Conservation (phyloP, 1,284 basidiomycete species). For the Irpex rosettiformis region DNA sequence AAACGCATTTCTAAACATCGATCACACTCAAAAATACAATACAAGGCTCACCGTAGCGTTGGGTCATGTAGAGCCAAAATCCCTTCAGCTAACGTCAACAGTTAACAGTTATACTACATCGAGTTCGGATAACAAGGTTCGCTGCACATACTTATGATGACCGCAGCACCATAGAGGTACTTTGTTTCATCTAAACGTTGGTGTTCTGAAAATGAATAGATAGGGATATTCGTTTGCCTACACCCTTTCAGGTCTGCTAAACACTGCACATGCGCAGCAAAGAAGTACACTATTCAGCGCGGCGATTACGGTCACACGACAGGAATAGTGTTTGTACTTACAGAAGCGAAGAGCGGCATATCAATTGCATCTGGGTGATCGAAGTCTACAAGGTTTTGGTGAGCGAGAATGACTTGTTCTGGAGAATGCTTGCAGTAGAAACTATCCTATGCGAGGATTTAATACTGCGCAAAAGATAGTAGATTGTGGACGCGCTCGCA, state of each 20-base stretch:
- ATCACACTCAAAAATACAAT: too few relatives aligned
- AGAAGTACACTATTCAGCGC: background rate
- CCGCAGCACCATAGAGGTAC: conserved; percentile 94
- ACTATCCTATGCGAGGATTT: conserved; percentile 62
- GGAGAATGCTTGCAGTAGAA: conserved; percentile 85
- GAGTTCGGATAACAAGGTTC: background rate
- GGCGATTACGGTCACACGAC: conserved; percentile 1
- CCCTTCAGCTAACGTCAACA: conserved; percentile 70
- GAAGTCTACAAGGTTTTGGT: conserved; percentile 86
- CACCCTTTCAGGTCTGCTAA: conserved; percentile 82
- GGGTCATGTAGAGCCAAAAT: conserved; percentile 90
- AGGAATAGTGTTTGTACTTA: conserved; percentile 34
- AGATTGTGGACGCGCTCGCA: conserved; percentile 25
- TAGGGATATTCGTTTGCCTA: conserved; percentile 81
- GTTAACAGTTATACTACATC: too few relatives aligned
- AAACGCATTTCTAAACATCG: background rate
- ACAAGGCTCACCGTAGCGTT: conserved; percentile 39
- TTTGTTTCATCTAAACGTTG: conserved; percentile 84
- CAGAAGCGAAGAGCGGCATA: conserved; percentile 80
- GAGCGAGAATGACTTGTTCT: conserved; percentile 80
- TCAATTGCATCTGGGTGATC: conserved; percentile 95
- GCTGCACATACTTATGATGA: conserved; percentile 71
- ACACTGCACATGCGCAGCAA: conserved; percentile 48
- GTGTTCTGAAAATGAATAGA: conserved; percentile 93
- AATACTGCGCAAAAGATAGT: background rate